phyloP scores from a whole-genome alignment of 2,329 filamentous ascomycete species.

The Aspergillus ibericus region DNA sequence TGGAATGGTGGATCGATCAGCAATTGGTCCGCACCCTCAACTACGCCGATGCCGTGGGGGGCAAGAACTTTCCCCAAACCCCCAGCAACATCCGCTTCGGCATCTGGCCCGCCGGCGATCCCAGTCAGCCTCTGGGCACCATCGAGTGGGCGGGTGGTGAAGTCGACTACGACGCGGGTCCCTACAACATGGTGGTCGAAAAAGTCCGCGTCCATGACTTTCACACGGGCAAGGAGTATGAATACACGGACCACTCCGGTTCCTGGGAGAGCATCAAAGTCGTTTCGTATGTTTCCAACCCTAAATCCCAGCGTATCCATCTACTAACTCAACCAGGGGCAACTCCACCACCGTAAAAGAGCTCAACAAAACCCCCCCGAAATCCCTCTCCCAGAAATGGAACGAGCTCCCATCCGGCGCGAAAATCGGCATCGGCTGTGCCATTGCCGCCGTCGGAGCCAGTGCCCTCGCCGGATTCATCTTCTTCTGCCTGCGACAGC shows the following conservation, averaged over 20 bases:
- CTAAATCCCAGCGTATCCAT: neutral
- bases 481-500: conserved; percentile 53
- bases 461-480: conserved; percentile 37
- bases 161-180: conserved; percentile 65
- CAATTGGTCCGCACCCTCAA: conserved; percentile 61
- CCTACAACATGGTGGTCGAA: conserved; percentile 74
- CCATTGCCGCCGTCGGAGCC: conserved; percentile 36
- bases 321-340: conserved; percentile 55
- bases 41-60: conserved; percentile 57
- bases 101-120: conserved; percentile 64
- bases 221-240: conserved; percentile 64
- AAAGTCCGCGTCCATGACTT: conserved; percentile 59
- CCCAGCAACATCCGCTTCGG: conserved; percentile 71
- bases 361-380: conserved; percentile 35
- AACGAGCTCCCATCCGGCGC: conserved; percentile 46
- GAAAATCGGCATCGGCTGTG: conserved; percentile 50
- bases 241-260: conserved; percentile 63
- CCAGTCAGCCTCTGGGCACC: conserved; percentile 43
- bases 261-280: conserved; percentile 65
- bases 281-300: conserved; percentile 37
- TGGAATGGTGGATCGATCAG: conserved; percentile 68
- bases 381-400: conserved; percentile 45
- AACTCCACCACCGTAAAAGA: conserved; percentile 53
- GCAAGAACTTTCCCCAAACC: conserved; percentile 67
- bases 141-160: conserved; percentile 69